Percentiles rank a stretch among this genome's conserved stretches.
These are phyloP conservation scores for Tulasnella sp. DNA, from an alignment of 768 basidiomycete species.

Conservation along the genomic window DNA sequence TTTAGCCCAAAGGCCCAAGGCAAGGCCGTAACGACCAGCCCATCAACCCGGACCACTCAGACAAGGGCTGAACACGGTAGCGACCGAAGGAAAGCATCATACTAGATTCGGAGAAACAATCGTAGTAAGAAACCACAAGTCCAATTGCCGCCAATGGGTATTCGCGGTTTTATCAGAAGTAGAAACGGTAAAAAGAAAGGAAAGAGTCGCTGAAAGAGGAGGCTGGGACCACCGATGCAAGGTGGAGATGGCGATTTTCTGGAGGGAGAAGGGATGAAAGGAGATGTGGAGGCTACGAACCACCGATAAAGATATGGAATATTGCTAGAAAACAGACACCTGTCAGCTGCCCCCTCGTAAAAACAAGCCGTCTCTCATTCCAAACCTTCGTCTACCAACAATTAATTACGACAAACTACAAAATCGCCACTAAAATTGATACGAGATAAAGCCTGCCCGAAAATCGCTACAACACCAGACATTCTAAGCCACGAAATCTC, in stretches of 20 bases:
- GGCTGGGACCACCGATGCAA: background rate
- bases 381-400: background rate
- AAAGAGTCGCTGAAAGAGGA: background rate
- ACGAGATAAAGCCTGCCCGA: background rate
- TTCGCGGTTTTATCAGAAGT: background rate
- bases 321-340: background rate
- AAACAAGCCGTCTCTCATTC: too few relatives aligned
- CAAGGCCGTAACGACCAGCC: background rate
- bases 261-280: conserved; percentile 16
- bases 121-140: conserved; percentile 37
- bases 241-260: conserved; percentile 38
- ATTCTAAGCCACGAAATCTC: conserved; percentile 17
- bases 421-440: background rate
- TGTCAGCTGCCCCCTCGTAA: too few relatives aligned
- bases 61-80: background rate
- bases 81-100: background rate
- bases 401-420: background rate
- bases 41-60: background rate
- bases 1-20: background rate
- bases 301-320: conserved; percentile 15
- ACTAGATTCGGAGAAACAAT: conserved; percentile 1
- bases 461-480: background rate
- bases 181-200: conserved; percentile 33
- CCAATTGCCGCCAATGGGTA: conserved; percentile 47
- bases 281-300: conserved; percentile 8